Percentiles rank a stretch among this genome's conserved stretches.
Evolutionary conservation across 805 yeast species (phyloP).

Genomic region (Wickerhamiella parazyma): DNA sequence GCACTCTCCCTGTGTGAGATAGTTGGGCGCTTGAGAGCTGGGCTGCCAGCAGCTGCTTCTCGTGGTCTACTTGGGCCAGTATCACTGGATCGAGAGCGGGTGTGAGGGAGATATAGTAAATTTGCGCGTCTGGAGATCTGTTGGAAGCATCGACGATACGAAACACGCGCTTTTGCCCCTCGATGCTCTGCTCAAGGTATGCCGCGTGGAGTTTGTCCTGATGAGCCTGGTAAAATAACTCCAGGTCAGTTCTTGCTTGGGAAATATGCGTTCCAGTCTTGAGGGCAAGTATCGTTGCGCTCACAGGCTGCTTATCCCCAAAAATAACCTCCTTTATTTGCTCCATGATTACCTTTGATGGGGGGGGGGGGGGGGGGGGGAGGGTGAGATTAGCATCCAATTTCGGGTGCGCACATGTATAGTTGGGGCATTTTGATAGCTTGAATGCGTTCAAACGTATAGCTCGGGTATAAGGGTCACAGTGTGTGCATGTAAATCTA

Average conservation of each 20-base stretch:
- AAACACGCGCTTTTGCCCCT: background rate
- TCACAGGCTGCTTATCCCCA: background rate
- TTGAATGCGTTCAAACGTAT: too few relatives aligned
- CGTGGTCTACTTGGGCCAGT: slow-evolving; percentile 1
- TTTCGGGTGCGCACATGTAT: too few relatives aligned
- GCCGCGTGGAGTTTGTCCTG: slow-evolving; percentile 2
- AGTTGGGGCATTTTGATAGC: too few relatives aligned
- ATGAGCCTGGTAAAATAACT: background rate
- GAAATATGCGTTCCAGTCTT: background rate
- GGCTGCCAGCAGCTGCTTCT: background rate
- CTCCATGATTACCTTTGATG: background rate
- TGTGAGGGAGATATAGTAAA: background rate
- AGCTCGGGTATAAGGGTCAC: too few relatives aligned
- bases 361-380: too few relatives aligned
- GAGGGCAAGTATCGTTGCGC: slow-evolving; percentile 1
- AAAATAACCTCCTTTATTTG: background rate
- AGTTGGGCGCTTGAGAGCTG: background rate
- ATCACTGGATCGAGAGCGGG: slow-evolving; percentile 3
- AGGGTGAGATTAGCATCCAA: too few relatives aligned
- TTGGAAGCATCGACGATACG: background rate
- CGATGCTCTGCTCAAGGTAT: background rate
- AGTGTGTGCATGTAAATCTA: too few relatives aligned
- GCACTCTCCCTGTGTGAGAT: background rate
- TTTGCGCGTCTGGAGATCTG: background rate
- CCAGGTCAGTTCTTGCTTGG: slow-evolving; percentile 1